Base-by-base conservation (phyloP, 2,329 filamentous ascomycete genomes). In the Hymenoscyphus salicellus region DNA sequence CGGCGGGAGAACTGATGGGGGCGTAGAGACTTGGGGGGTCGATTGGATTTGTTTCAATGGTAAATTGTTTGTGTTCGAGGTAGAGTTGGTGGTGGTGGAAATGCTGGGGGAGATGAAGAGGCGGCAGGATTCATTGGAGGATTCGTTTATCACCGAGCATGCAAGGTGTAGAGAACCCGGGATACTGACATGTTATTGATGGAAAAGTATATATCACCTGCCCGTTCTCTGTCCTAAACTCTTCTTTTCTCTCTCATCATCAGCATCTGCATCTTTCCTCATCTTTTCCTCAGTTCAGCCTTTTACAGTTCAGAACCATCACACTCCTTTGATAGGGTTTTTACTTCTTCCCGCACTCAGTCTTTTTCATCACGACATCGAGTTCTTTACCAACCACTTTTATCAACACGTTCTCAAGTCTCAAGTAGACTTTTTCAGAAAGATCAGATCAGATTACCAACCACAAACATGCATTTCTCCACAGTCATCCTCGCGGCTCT, bases 261-360 rank as follows among this genome's bases (percentile, higher is more conserved):
- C 55, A n/a, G 30, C 55, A 58, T 57, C 55, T 57, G 30, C 28
- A 57, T 58, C 57, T 58, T 58, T 36, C 20, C 14, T 59, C 26
- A 17, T 46, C 36, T 43, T 38, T 59, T 41, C 32, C 36, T 59
- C 57, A 41, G n/a, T 43, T 41, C 36, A 20, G 23, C 20, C 23
- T 23, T 43, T 59, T 30, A 26, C 20, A 41, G 17, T 43, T 28
- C 20, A 28, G 38, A 36, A 59, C 57, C 20, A 28, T 26, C 57
- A 58, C 33, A 59, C 57, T 59, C 57, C 38, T 59, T 59, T 59
- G 33, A 59, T 41, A 59, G 33, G 23, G 23, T n/a, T 33, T 59
- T 59, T 46, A 58, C 23, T 26, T 46, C 57, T 46, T 59, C 32
- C 26, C 23, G n/a, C 14, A 14, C 38, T 38, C 20, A 3, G 16